These are phyloP conservation scores for Sclerotinia nivalis DNA, from an alignment of 2,329 filamentous ascomycete species.

Conservation along the genomic window DNA sequence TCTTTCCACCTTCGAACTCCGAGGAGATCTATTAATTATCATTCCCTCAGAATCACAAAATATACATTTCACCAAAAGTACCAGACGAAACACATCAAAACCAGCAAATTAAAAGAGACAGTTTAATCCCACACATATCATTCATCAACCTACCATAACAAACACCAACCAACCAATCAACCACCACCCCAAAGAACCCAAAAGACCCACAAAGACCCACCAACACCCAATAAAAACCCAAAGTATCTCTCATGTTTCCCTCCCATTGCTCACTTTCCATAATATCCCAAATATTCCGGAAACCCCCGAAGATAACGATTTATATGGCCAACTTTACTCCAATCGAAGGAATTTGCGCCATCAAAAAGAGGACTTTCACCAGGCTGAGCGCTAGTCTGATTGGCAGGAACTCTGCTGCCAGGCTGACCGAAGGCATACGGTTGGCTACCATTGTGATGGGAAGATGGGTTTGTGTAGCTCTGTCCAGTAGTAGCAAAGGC, in stretches of 20 bases:
- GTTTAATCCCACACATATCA: background rate
- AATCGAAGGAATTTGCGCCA: too few species aligned
- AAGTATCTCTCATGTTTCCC: background rate
- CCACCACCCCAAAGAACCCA: background rate
- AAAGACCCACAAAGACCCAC: background rate
- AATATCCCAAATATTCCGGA: background rate
- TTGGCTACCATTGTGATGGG: too few species aligned
- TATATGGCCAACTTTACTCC: too few species aligned
- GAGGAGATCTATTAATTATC: fast-evolving
- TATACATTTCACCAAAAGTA: background rate
- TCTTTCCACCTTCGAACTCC: too few species aligned
- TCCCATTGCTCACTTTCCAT: background rate
- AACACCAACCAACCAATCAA: background rate
- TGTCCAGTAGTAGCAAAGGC: too few species aligned
- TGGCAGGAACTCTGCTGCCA: too few species aligned
- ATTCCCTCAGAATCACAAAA: background rate
- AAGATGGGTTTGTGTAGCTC: too few species aligned
- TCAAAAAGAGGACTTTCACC: too few species aligned
- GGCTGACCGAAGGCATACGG: too few species aligned
- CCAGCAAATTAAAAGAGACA: background rate
- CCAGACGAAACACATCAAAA: background rate
- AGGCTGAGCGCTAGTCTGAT: background rate
- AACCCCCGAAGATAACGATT: too few species aligned
- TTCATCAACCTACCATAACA: background rate
- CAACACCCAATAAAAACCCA: background rate